A percentile compares a stretch with the other conserved stretches of the same genome.
phyloP scores from a whole-genome alignment of 2,329 filamentous ascomycete genomes.

The Aspergillus latus region DNA sequence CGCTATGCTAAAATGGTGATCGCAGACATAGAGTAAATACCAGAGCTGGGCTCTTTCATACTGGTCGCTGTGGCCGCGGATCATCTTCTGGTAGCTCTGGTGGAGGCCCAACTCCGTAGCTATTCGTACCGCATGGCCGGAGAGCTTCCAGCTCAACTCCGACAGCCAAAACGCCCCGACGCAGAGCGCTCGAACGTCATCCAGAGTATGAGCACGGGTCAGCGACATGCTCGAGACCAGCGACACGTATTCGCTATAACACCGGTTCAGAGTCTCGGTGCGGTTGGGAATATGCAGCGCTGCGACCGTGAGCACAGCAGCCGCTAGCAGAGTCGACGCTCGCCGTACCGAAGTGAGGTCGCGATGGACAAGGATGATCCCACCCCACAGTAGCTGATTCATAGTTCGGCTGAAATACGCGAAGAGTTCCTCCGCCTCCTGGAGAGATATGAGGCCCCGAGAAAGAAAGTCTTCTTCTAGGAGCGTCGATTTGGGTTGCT shows the following conservation, averaged over 20 bases:
- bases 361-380: constrained; percentile 52
- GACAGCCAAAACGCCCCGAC: constrained; percentile 64
- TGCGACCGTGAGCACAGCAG: constrained; percentile 58
- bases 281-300: constrained; percentile 59
- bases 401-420: constrained; percentile 52
- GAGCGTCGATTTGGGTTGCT: constrained; percentile 38
- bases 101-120: constrained; percentile 60
- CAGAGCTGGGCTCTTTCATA: constrained; percentile 60
- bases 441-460: constrained; percentile 47
- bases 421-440: constrained; percentile 55
- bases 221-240: constrained; percentile 60
- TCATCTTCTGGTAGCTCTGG: constrained; percentile 53
- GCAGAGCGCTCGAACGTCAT: constrained; percentile 60
- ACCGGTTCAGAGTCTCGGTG: constrained; percentile 53
- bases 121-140: constrained; percentile 58
- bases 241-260: constrained; percentile 58
- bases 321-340: constrained; percentile 56
- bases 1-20: constrained; percentile 64
- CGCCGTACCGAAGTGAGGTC: constrained; percentile 55
- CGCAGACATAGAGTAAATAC: constrained; percentile 65
- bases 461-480: constrained; percentile 53
- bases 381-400: constrained; percentile 54
- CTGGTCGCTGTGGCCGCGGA: constrained; percentile 50
- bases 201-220: constrained; percentile 57
- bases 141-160: constrained; percentile 63